Evolutionary conservation across 495 filamentous ascomycete genomes (phyloP), one percentile per base, ranked within the genome.

Genomic region (Podospora comata): DNA sequence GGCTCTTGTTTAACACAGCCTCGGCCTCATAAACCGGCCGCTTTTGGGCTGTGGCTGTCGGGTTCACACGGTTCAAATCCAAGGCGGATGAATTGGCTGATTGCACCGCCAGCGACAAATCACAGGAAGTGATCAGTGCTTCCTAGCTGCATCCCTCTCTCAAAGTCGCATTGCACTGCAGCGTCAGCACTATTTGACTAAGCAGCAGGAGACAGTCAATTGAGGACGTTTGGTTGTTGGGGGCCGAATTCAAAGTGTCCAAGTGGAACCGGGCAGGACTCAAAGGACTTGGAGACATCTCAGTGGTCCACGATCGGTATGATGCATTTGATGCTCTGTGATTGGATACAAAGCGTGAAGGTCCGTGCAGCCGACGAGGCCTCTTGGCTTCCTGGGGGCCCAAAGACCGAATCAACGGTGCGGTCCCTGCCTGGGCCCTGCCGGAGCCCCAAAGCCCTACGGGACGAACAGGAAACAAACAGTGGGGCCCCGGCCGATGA

Each of bases 1-100:
- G 68, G 62, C 65, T 58, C 48, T 48, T 23, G 23, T 23, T 68
- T 63, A 32, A 60, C 70, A 71, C 70, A 71, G 70, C 70, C 70
- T 39, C 61, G 65, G 65, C 62, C 65, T 65, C 39, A 48, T 48
- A 11, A 48, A 65, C 58, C 70, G 70, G 70, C 67, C 65, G 57
- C 64, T 67, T 56, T 57, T 32, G 60, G 67, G 65, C 62, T 69
- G 57, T 69, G 70, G 57, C 28, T 65, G 20, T 26, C 28, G 57
- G 48, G 32, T 20, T 18, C 53, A 20, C n/a, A 62, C 65, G 44
- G 23, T 56, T 39, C 9, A 53, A 27, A 26, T 65, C 48, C 63
- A 65, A 58, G 63, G 19, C 28, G 63, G 63, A 16, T 58, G 54
- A 58, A 65, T 58, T 58, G 32, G 19, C 16, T 48, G 1, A 54